Evolutionary conservation across 768 basidiomycete genomes (phyloP).

Genomic region (Favolaschia claudopus): DNA sequence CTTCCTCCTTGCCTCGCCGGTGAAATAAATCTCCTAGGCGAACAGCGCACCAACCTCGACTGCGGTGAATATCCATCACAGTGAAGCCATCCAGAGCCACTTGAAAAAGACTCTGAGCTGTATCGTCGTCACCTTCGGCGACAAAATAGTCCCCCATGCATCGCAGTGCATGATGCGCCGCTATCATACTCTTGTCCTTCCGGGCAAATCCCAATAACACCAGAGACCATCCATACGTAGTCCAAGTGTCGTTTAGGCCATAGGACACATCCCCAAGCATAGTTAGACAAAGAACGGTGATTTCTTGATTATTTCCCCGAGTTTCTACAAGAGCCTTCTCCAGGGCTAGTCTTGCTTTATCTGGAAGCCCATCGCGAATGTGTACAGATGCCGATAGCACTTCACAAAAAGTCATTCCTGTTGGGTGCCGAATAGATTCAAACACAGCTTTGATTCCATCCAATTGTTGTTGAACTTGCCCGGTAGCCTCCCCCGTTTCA

Average conservation of each 20-base stretch:
- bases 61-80: neutral
- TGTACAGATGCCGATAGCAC: constrained; percentile 3
- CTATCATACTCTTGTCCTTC: neutral
- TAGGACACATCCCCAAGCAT: constrained; percentile 3
- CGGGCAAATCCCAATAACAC: neutral
- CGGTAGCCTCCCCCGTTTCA: neutral
- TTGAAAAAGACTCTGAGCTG: neutral
- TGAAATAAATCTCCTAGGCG: neutral
- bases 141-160: neutral
- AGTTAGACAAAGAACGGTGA: constrained; percentile 4
- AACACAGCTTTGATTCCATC: neutral
- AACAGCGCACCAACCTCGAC: neutral
- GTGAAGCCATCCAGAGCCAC: neutral
- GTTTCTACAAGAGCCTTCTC: neutral
- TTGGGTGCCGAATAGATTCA: neutral
- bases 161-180: neutral
- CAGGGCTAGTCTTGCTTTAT: neutral
- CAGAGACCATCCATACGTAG: neutral
- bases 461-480: neutral
- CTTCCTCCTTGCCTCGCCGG: neutral
- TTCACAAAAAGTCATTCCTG: constrained; percentile 6
- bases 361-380: constrained; percentile 1
- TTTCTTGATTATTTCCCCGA: constrained; percentile 17
- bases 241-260: neutral
- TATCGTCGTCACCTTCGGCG: neutral